Evolutionary conservation across 495 filamentous ascomycete genomes (phyloP).

Genomic region (Hyaloscypha hepaticicola): DNA sequence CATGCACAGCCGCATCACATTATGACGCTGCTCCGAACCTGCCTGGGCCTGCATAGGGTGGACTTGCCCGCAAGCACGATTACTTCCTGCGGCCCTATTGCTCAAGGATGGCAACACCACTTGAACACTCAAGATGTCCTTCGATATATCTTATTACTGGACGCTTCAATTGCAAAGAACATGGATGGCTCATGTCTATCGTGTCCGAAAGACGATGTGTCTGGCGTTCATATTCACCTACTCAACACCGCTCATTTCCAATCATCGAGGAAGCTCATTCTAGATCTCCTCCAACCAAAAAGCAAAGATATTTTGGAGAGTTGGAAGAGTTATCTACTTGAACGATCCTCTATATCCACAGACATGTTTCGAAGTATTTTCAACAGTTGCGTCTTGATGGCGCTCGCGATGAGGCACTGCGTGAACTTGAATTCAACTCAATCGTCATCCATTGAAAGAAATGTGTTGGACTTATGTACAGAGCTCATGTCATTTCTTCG

Average conservation of each 20-base stretch:
- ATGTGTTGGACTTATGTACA: slow-evolving; percentile 5
- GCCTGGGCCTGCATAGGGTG: slow-evolving; percentile 23
- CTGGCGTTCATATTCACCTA: background rate
- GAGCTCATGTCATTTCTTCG: slow-evolving; percentile 16
- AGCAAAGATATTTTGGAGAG: slow-evolving; percentile 43
- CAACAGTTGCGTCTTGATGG: slow-evolving; percentile 42
- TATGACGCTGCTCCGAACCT: slow-evolving; percentile 37
- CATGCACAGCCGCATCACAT: slow-evolving; percentile 36
- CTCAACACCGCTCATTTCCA: slow-evolving; percentile 34
- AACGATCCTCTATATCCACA: slow-evolving; percentile 41
- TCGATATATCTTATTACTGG: slow-evolving; percentile 29
- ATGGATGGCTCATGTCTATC: slow-evolving; percentile 17
- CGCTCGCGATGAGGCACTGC: slow-evolving; percentile 45
- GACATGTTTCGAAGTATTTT: slow-evolving; percentile 48
- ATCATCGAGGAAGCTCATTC: slow-evolving; percentile 44
- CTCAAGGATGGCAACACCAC: slow-evolving; percentile 38
- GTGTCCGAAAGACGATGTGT: slow-evolving; percentile 14
- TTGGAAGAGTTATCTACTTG: slow-evolving; percentile 44
- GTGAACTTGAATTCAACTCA: slow-evolving; percentile 40
- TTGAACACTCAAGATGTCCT: slow-evolving; percentile 29
- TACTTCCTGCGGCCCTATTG: slow-evolving; percentile 37
- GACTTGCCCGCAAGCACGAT: background rate
- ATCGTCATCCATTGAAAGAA: slow-evolving; percentile 40
- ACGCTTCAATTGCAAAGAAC: slow-evolving; percentile 14
- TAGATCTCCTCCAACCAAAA: slow-evolving; percentile 50